phyloP scores from a whole-genome alignment of 805 yeast genomes.

The Nakazawaea holstii region DNA sequence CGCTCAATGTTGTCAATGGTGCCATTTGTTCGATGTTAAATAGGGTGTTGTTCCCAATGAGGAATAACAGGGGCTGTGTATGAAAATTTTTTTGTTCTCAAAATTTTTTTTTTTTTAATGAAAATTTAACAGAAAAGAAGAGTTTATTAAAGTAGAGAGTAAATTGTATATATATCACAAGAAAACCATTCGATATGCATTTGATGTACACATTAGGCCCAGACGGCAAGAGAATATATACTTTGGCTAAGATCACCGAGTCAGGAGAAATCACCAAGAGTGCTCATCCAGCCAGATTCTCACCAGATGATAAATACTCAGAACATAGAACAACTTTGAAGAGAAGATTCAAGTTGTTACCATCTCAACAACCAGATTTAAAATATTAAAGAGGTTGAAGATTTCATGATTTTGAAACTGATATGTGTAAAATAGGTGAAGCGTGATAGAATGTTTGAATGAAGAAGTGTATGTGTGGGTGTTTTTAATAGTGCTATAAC shows the following conservation, averaged over 20 bases:
- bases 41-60: not conserved
- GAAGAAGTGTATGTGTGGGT: not conserved
- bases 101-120: not conserved
- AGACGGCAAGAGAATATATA: conserved; percentile 95
- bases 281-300: conserved; percentile 99
- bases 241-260: conserved; percentile 76
- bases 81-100: not conserved
- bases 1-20: no score
- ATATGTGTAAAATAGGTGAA: no score
- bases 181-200: conserved; percentile 60
- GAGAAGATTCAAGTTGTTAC: conserved; percentile 86
- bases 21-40: not conserved
- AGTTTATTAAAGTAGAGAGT: not conserved
- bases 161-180: not conserved
- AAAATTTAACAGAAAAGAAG: not conserved
- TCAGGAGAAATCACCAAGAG: conserved; percentile 94
- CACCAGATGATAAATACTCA: conserved; percentile 99
- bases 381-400: conserved; percentile 1
- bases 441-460: not conserved
- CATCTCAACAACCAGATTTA: conserved; percentile 56
- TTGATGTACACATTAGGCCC: conserved; percentile 95
- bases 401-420: no score
- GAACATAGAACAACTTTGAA: conserved; percentile 98
- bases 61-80: not conserved
- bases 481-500: no score